Conservation (phyloP, 345 rosid species). For the Camelina hispida region DNA sequence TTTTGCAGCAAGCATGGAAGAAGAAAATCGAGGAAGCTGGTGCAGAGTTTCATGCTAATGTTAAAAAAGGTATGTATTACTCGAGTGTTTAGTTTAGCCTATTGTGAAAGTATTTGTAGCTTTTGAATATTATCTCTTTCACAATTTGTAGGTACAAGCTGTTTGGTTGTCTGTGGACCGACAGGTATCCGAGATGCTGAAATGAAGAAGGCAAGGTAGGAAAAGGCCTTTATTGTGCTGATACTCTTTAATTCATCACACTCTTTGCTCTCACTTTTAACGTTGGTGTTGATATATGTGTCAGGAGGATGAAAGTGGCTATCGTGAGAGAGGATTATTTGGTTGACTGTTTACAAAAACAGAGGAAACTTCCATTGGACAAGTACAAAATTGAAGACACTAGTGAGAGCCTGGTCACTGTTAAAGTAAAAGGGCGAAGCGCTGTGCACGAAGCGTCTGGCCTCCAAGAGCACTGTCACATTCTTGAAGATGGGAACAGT, state of each 20-base stretch:
- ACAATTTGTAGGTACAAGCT: constrained; percentile 71
- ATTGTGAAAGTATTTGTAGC: constrained; percentile 15
- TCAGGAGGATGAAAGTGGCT: constrained; percentile 90
- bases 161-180: constrained; percentile 76
- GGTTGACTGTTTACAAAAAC: constrained; percentile 73
- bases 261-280: constrained; percentile 25
- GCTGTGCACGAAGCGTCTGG: constrained; percentile 97
- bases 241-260: constrained; percentile 24
- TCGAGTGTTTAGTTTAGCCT: background rate
- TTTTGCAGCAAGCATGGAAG: constrained; percentile 84
- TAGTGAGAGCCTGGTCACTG: constrained; percentile 76
- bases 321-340: constrained; percentile 85
- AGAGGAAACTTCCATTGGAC: constrained; percentile 82
- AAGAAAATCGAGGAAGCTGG: constrained; percentile 75
- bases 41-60: constrained; percentile 70
- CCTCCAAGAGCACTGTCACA: constrained; percentile 89
- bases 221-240: constrained; percentile 29
- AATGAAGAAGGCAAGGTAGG: constrained; percentile 85
- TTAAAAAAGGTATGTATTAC: constrained; percentile 68
- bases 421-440: constrained; percentile 94
- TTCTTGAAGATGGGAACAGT: constrained; percentile 86
- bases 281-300: constrained; percentile 26
- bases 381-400: constrained; percentile 72
- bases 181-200: constrained; percentile 62
- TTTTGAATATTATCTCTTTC: constrained; percentile 12